Base-by-base conservation (phyloP, 441 rosid genomes). In the Eutrema salsugineum region DNA sequence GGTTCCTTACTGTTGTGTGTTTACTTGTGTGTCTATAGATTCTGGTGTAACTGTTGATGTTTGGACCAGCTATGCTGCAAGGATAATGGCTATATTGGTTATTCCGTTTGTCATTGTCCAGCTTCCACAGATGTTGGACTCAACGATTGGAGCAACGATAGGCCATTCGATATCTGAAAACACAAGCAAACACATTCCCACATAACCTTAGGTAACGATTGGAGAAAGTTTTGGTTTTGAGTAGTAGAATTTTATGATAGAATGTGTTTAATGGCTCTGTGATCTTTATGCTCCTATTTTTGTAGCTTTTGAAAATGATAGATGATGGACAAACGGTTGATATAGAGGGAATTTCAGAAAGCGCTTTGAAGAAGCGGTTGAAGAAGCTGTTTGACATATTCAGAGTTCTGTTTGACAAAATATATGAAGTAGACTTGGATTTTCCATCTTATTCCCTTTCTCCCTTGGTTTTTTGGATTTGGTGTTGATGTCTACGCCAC, bases 291-390 rank as follows among this genome's bases (percentile, higher is more conserved):
- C 17, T 3, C 1, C 5, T 46, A 9, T 27, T 5, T n/a, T 1
- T 50, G 28, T 76, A 91, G 99, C 95, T 94, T 70, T 83, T 88
- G 71, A 84, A 82, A 80, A 92, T 92, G 97, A 85, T 94, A 50
- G 97, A 94, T 75, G 86, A 71, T 61, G 99, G 99, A 44, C 97
- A 92, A 87, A 97, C 94, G 49, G 99, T 94, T 78, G 94, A 90
- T 81, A 83, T 92, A 59, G 84, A 84, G 78, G 97, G 90, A 33
- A 85, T 94, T 56, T 83, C 91, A 2, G 96, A 94, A 69, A 90
- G 63, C 61, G 59, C 87, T 60, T 77, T 92, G 78, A 77, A 72
- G 63, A 84, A 80, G 76, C 83, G 84, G 80, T 75, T 94, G 80
- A 89, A 83, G 82, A 87, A 78, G 88, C 80, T 94, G 57, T 94